phyloP scores from a whole-genome alignment of 169 alveolate species.

The Ichthyophthirius multifiliis region DNA sequence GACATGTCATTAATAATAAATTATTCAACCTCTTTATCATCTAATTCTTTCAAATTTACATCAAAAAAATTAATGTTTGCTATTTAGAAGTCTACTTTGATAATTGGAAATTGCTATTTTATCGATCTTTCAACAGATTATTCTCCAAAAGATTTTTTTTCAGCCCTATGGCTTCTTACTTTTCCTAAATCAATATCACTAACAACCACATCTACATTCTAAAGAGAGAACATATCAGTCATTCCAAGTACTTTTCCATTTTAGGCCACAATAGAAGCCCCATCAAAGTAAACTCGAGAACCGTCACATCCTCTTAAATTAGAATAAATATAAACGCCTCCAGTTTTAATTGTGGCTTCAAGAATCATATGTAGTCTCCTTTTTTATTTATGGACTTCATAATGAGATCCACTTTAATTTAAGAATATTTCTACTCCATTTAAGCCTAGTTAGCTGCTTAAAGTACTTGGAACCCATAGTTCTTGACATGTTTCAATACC shows the following conservation, averaged over 20 bases:
- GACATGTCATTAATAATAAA: constrained; percentile 61
- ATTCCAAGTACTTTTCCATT: constrained; percentile 75
- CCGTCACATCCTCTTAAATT: constrained; percentile 90
- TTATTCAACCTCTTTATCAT: not conserved
- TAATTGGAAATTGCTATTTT: constrained; percentile 23
- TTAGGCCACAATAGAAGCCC: constrained; percentile 67
- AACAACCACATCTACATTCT: constrained; percentile 22
- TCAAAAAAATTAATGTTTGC: not conserved
- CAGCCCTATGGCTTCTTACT: constrained; percentile 47
- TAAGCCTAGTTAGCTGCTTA: constrained; percentile 52
- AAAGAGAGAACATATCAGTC: constrained; percentile 47
- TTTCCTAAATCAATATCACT: constrained; percentile 70
- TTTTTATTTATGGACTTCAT: constrained; percentile 53
- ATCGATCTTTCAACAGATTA: not conserved
- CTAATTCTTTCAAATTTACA: not conserved
- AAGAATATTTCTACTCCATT: constrained; percentile 86
- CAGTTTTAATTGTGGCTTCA: constrained; percentile 58
- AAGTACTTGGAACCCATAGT: constrained; percentile 81
- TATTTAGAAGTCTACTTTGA: constrained; percentile 35
- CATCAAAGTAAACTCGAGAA: constrained; percentile 82
- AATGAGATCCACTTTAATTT: constrained; percentile 82
- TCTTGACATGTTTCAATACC: constrained; percentile 89
- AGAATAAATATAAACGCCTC: constrained; percentile 82
- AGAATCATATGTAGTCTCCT: constrained; percentile 49
- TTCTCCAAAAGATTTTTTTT: not conserved